Base-by-base conservation (phyloP, 345 rosid genomes). In the Eucalyptus coolabah region DNA sequence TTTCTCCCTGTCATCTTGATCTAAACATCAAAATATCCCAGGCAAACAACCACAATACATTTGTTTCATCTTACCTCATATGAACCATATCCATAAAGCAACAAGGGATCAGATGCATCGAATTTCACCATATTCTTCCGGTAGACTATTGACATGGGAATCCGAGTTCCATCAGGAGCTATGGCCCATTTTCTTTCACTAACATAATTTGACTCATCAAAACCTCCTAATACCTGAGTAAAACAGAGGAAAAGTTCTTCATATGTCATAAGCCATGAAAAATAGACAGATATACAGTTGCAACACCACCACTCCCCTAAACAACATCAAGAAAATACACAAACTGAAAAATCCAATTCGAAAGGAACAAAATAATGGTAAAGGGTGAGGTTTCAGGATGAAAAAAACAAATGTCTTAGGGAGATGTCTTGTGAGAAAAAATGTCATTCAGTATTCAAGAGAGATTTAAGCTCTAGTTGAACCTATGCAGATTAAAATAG, bases 1-100 rank as follows among this genome's bases (percentile, higher is more conserved):
- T 72, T 19, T 65, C 77, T 65, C 37, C 77, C 77, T 37, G 44
- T 72, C 82, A 72, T 72, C 82, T 12, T 34, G 82, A 37, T 72
- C 1, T 37, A 21, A 72, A 37, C 83, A 37, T 72, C 83, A 45
- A 72, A 34, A 19, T 72, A 37, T 72, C 83, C 26, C 26, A 24
- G 63, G 15, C 40, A 72, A 72, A 37, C 83, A 72, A 72, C 45
- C 45, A 0, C 28, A 1, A 37, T 72, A 86, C 40, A n/a, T 21
- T 24, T 23, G 45, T 90, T 87, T 87, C 45, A 91, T 50, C 80
- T 91, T 95, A 98, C 99, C 99, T 96, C 99, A 90, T 98, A 98
- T 59, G 99, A 96, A 91, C 99, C 99, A 92, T 98, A 98, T 69
- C 98, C 99, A 89, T 96, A 94, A 54, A 97, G 99, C 91, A 95